Base-by-base conservation (phyloP, 75 land plant genomes). In the Cupressus sempervirens region DNA sequence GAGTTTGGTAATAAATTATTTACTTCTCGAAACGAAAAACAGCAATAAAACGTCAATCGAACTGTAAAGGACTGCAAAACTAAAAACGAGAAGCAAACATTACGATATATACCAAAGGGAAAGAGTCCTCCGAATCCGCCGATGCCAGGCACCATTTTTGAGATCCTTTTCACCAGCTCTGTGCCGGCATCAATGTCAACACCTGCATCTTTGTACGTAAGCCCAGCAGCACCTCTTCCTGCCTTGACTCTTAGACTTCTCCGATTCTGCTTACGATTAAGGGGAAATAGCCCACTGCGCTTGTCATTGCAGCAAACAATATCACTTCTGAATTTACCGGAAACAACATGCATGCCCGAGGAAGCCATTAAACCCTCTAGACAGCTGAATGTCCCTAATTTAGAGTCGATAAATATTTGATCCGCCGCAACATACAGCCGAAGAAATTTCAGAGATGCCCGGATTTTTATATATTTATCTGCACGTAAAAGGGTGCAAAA, bases 51-150 rank as follows among this genome's bases (percentile, higher is more conserved):
- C 53, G 12, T 50, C 53, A 50, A 50, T 7, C 10, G 6, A 48
- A 48, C 50, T 7, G 50, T 0, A 48, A 48, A 7, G 50, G 50
- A 11, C 50, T 9, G 0, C 11, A 48, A 48, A 48, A 48, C 50
- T 48, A 48, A 48, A 48, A 48, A 48, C 50, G 7, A 48, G 50
- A 8, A 50, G 14, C 38, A 29, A 82, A 84, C 1, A 74, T 10
- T 62, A 7, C 23, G 67, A 30, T 23, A 68, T 52, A 11, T 89
- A 96, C 98, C 99, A 4, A 96, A 87, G 32, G 99, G 99, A 52
- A 87, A 98, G 41, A 98, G 90, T 12, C 99, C 99, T 20, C 99
- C 99, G 80, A 98, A 98, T 26, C 99, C 99, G 11, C 99, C 99
- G 84, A 98, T 95, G 16, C 97, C 99, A 30, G 98, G 94, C 12